Base-by-base conservation (phyloP, 2,329 filamentous ascomycete genomes). In the Claviceps sp. region DNA sequence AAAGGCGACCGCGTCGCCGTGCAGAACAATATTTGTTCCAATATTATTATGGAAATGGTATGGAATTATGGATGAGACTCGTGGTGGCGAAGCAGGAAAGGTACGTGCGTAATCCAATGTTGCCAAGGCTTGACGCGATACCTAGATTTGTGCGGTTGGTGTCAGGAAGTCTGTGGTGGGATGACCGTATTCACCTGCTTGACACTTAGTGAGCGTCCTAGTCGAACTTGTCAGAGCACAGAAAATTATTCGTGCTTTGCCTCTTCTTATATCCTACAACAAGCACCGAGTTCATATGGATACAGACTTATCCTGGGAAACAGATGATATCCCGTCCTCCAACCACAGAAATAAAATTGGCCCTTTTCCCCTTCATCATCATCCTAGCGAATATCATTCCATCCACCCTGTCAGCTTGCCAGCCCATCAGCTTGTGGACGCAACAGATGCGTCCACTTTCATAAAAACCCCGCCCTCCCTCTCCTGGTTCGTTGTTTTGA, bases 261-360 rank as follows among this genome's bases (percentile, higher is more conserved):
- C 13, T 50, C n/a, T 45, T 4, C n/a, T 46, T 50, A n/a, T 16
- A 52, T 54, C n/a, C 16, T 56, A 56, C 54, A 56, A 46, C 34
- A 51, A 50, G 51, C 53, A 34, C 44, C 7, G 34, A 18, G 41
- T 44, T 26, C 38, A 34, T 50, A 40, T 36, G 43, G 43, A 46
- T 49, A 53, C 43, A 53, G 9, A 1, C 26, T 30, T 49, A 9
- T 40, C 38, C 14, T 36, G 44, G 26, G 20, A 40, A 9, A n/a
- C n/a, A 40, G 8, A 20, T 24, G 18, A 7, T 14, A 14, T 18
- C 48, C 40, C 9, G 5, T 45, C 9, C 5, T 34, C 24, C 42
- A 6, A 36, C 8, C 30, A 46, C 37, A 18, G 8, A 44, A 49
- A 22, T 24, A 13, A 41, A 36, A 37, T 43, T 36, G 14, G 24